phyloP scores from a whole-genome alignment of 768 basidiomycete genomes.

The Pleurotus cornucopiae region DNA sequence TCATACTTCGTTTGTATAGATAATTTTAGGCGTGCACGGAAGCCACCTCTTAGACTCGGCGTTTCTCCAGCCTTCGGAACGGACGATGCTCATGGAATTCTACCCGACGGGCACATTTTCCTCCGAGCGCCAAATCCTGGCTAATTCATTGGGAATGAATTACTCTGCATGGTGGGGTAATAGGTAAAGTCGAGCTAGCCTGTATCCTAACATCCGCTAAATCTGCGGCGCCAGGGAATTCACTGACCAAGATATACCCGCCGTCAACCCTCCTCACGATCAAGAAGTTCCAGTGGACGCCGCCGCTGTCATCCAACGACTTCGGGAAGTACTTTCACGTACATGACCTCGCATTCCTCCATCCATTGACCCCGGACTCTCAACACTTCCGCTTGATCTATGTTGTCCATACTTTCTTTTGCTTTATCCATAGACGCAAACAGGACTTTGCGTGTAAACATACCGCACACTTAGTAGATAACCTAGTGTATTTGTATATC shows the following conservation, averaged over 20 bases:
- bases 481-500: too few relatives aligned
- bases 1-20: slow-evolving; percentile 27
- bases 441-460: too few relatives aligned
- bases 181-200: slow-evolving; percentile 15
- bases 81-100: slow-evolving; percentile 71
- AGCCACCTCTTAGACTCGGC: slow-evolving; percentile 61
- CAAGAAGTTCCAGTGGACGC: slow-evolving; percentile 32
- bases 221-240: slow-evolving; percentile 28
- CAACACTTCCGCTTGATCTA: too few relatives aligned
- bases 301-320: slow-evolving; percentile 34
- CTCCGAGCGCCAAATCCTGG: slow-evolving; percentile 56
- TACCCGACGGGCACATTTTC: slow-evolving; percentile 66
- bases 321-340: slow-evolving; percentile 22
- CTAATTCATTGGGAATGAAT: slow-evolving; percentile 45
- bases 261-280: slow-evolving; percentile 20
- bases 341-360: neutral
- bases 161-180: slow-evolving; percentile 52
- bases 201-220: neutral
- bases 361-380: too few relatives aligned
- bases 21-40: slow-evolving; percentile 59
- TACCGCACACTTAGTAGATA: too few relatives aligned
- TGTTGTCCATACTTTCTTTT: too few relatives aligned
- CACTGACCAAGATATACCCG: slow-evolving; percentile 22
- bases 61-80: slow-evolving; percentile 60
- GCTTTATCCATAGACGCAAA: too few relatives aligned